Percentiles rank a stretch among this genome's conserved stretches.
These are phyloP conservation scores for Apiotrichum gracile DNA, from an alignment of 1,284 basidiomycete genomes.

Conservation along the genomic window DNA sequence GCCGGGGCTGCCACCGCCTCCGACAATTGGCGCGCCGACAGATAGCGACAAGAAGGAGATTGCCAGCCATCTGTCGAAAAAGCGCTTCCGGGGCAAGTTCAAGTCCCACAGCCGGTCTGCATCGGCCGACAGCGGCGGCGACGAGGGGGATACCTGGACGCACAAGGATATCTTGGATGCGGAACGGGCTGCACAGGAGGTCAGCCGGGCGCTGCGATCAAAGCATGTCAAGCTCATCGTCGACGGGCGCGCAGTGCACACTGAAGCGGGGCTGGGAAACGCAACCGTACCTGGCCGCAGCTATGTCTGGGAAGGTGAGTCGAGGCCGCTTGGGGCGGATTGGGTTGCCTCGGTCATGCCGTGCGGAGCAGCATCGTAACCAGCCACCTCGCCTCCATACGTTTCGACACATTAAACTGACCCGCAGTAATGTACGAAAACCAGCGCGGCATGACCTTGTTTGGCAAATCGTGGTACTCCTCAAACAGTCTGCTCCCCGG, in stretches of 20 bases:
- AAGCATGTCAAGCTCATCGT: slow-evolving; percentile 5
- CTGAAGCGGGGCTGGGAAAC: slow-evolving; percentile 1
- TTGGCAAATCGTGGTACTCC: slow-evolving; percentile 44
- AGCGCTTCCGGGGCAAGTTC: not conserved
- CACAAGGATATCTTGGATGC: not conserved
- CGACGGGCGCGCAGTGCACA: slow-evolving; percentile 4
- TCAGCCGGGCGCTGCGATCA: not conserved
- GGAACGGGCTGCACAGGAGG: not conserved
- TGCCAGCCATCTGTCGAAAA: not conserved
- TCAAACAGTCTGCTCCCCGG: slow-evolving; percentile 37
- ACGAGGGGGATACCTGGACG: slow-evolving; percentile 1
- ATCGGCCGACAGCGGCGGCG: not conserved
- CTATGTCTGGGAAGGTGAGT: slow-evolving; percentile 68
- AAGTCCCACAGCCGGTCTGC: not conserved
- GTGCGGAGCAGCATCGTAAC: not conserved
- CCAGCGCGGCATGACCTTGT: slow-evolving; percentile 43
- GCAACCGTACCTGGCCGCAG: not conserved
- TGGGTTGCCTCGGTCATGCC: too few relatives aligned
- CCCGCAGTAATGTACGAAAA: slow-evolving; percentile 46
- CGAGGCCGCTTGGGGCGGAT: too few relatives aligned
- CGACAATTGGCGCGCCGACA: not conserved
- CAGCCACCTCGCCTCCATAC: not conserved
- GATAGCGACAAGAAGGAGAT: not conserved
- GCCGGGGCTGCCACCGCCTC: not conserved
- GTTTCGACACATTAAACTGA: not conserved